Base-by-base conservation (phyloP, 2,329 filamentous ascomycete genomes). In the Ustulina deusta region DNA sequence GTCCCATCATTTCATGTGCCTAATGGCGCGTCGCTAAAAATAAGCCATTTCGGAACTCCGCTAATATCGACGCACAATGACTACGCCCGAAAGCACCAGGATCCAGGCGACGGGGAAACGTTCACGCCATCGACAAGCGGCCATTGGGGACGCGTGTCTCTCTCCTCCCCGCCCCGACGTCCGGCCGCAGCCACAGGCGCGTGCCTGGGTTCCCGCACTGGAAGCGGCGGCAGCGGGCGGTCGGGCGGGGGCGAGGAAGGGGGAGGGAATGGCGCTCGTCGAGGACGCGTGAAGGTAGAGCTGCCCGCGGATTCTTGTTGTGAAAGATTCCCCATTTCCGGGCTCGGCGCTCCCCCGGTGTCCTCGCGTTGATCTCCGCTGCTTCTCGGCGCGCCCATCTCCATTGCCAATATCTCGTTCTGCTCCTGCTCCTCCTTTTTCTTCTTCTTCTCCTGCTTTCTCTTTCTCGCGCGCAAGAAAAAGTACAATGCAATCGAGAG, bases 211-310 rank as follows among this genome's bases (percentile, higher is more conserved):
- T 40, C 27, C 13, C 44, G 13, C 6, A 15, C 29, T 2, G 32
- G 40, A 60, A 60, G 29, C 2, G 38, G 55, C 6, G 55, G 54
- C 6, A 56, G 36, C 15, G 55, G 55, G 27, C 40, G 55, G 6
- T 34, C 17, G 9, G 55, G 40, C n/a, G 38, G 55, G 0, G 55
- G 40, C 40, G 55, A 58, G 5, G 38, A 5, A 58, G 38, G 55
- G 17, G 55, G 55, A 56, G 54, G 54, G 25, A 29, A 56, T 7
- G 25, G 55, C n/a, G 55, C 40, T 44, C 5, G 55, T 13, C 36
- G 54, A 42, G 54, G 54, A 40, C 17, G 38, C 22, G 22, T 56
- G 13, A 56, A 56, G 25, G 22, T 6, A n/a, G 54, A 20, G 25
- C 15, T 56, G 25, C 2, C 22, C 9, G 22, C 2, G 6, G 54